Base-by-base conservation (phyloP, 768 basidiomycete genomes). In the Mycena rosella region DNA sequence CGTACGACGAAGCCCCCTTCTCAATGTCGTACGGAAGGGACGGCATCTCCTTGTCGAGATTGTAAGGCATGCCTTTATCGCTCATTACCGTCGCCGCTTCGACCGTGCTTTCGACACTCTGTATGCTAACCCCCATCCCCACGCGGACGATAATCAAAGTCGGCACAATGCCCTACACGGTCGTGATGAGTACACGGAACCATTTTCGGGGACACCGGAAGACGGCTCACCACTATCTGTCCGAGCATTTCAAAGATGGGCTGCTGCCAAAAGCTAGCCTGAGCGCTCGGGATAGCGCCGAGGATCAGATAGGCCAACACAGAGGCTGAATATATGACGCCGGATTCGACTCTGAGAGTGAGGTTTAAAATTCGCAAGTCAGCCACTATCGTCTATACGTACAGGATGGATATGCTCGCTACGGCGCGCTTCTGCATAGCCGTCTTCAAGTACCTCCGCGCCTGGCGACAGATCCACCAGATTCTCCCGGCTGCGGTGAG, bases 401-500 rank as follows among this genome's bases (percentile, higher is more conserved):
- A 60, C 59, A 60, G 5, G 59, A 60, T 60, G 27, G 47, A 15
- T 17, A 60, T 49, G 8, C 27, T 48, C 17, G 59, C 49, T 38
- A 2, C 30, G 22, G 49, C 49, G 5, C 18, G 44, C 20, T 6
- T 5, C 20, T 32, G 9, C 8, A 15, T 44, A 13, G 6, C 22
- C 10, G 24, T 59, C 18, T 6, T 44, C 14, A 17, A 17, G 57
- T 18, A n/a, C 7, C 9, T 10, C 6, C 8, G 57, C 45, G 26
- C 26, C 14, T 38, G 14, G 14, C 49, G 44, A 38, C 34, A 30
- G 17, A 60, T 48, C 59, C 59, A 60, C 59, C 59, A 60, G 32
- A 60, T 60, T n/a, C 59, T 26, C 8, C 59, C 59, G 8, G 59
- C 59, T 60, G 47, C n/a, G n/a, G n/a, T n/a, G n/a, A n/a, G n/a